A percentile compares a stretch with the other conserved stretches of the same genome.
Evolutionary conservation across 305 asterid genomes (phyloP).

Genomic region (Fraxinus xanthoxyloides): DNA sequence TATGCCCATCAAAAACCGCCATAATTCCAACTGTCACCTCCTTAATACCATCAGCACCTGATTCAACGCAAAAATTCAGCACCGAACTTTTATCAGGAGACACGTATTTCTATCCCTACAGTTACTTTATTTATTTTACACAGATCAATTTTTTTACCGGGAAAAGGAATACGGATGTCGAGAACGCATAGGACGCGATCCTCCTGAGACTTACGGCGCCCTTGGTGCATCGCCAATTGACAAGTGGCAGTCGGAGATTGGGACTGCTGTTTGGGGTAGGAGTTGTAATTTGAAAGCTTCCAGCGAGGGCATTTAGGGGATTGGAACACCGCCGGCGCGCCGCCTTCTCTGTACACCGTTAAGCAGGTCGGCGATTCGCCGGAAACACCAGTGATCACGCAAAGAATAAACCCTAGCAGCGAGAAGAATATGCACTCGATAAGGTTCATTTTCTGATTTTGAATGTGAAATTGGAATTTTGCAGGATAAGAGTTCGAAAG

Average conservation of each 20-base stretch:
- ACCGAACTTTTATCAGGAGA: background rate
- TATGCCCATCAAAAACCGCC: slow-evolving; percentile 98
- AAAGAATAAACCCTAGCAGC: slow-evolving; percentile 40
- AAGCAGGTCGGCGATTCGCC: slow-evolving; percentile 81
- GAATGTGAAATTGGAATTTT: background rate
- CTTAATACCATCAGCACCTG: slow-evolving; percentile 65
- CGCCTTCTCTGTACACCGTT: slow-evolving; percentile 85
- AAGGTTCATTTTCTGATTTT: slow-evolving; percentile 24
- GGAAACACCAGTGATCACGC: slow-evolving; percentile 24
- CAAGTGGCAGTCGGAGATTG: slow-evolving; percentile 43
- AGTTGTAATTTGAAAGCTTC: slow-evolving; percentile 57
- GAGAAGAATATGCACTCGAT: slow-evolving; percentile 1
- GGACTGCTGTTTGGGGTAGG: slow-evolving; percentile 32
- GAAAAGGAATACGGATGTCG: slow-evolving; percentile 81
- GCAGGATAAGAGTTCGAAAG: background rate
- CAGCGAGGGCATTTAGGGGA: slow-evolving; percentile 98
- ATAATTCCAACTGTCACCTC: slow-evolving; percentile 76
- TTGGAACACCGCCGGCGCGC: slow-evolving; percentile 91
- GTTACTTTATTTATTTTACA: background rate
- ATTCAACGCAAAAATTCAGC: slow-evolving; percentile 1
- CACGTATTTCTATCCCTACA: background rate
- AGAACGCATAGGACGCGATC: slow-evolving; percentile 78
- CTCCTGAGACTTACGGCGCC: slow-evolving; percentile 82
- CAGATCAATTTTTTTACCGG: slow-evolving; percentile 38
- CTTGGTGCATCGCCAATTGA: slow-evolving; percentile 74